Conservation (phyloP, 2,329 filamentous ascomycete species). For the Rutstroemia sp. region DNA sequence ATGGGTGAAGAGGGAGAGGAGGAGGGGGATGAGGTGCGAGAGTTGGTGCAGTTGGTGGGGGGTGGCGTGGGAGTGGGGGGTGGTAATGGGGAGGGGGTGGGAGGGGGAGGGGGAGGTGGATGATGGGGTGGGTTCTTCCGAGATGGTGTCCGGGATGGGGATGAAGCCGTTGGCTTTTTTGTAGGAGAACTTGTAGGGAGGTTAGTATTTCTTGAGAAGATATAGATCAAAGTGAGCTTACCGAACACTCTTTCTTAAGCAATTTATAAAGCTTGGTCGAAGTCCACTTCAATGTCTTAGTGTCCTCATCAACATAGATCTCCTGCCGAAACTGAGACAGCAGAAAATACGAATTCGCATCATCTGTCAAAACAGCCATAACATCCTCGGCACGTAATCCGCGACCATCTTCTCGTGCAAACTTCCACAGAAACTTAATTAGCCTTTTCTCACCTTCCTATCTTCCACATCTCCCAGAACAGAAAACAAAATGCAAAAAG, state of each 20-base stretch:
- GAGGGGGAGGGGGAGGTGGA: not conserved
- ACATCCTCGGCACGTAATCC: not conserved
- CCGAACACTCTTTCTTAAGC: slow-evolving; percentile 2
- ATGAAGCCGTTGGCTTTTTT: not conserved
- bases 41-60: not conserved
- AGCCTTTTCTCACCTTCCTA: not conserved
- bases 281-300: not conserved
- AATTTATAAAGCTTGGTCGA: not conserved
- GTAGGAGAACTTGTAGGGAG: not conserved
- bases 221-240: not conserved
- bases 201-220: not conserved
- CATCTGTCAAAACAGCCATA: not conserved
- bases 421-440: not conserved
- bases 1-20: not conserved
- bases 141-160: not conserved
- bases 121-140: not conserved
- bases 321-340: slow-evolving; percentile 2
- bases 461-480: too few species aligned
- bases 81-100: not conserved
- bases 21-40: not conserved
- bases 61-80: not conserved
- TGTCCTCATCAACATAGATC: not conserved
- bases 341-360: slow-evolving; percentile 6
- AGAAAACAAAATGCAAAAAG: not conserved
- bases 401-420: slow-evolving; percentile 3